Evolutionary conservation across 148 eudicot genomes (phyloP).

Genomic region (Rhododendron williamsianum): DNA sequence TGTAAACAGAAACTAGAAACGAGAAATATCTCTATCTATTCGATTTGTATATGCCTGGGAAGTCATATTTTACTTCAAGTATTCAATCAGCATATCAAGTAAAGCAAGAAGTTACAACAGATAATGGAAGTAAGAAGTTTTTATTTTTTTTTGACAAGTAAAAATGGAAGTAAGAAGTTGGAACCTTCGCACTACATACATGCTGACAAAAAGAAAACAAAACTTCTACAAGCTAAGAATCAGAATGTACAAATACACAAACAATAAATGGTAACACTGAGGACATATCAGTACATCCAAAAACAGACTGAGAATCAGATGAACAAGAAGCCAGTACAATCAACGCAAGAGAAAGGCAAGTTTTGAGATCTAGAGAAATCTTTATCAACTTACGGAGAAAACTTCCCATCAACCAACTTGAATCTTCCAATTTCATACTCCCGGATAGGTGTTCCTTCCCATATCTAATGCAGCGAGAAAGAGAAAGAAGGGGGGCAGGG

Average conservation of each 20-base stretch:
- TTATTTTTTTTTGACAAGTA: too few relatives aligned
- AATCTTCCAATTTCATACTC: conserved; percentile 75
- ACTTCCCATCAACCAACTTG: conserved; percentile 94
- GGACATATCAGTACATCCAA: background rate
- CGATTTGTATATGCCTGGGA: background rate
- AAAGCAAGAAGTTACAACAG: background rate
- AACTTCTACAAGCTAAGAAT: background rate
- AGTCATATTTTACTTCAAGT: background rate
- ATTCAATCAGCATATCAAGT: conserved; percentile 1
- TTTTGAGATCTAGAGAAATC: conserved; percentile 1
- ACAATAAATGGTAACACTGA: background rate
- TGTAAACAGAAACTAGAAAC: background rate
- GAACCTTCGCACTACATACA: background rate
- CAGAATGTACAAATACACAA: background rate
- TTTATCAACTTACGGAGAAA: conserved; percentile 80
- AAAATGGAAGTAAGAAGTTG: background rate
- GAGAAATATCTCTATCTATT: background rate
- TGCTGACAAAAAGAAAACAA: background rate
- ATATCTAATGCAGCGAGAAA: conserved; percentile 52
- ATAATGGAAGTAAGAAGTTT: background rate
- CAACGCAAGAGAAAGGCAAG: background rate
- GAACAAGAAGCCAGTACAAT: background rate
- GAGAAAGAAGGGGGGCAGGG: background rate
- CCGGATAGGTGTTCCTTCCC: conserved; percentile 97
- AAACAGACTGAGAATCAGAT: conserved; percentile 11